phyloP scores from a whole-genome alignment of 2,329 filamentous ascomycete genomes.

The Ambrosiella xylebori region DNA sequence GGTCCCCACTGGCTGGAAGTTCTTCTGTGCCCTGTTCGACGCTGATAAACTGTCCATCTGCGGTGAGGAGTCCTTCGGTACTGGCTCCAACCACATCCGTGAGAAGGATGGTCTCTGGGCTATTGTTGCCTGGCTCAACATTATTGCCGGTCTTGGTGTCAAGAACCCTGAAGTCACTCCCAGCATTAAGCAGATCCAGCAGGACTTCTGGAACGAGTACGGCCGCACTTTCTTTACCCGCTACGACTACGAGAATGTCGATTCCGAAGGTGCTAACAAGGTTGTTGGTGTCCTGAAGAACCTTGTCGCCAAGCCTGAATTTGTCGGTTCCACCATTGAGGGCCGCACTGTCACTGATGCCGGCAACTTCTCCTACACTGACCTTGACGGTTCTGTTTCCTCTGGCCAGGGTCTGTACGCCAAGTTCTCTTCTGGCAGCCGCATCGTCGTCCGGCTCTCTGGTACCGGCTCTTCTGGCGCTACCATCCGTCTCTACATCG shows the following conservation, averaged over 20 bases:
- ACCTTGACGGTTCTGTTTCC: slow-evolving; percentile 90
- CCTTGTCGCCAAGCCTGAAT: slow-evolving; percentile 55
- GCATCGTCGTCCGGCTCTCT: slow-evolving; percentile 86
- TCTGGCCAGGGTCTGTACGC: slow-evolving; percentile 93
- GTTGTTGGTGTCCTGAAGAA: slow-evolving; percentile 67
- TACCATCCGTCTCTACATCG: slow-evolving; percentile 91
- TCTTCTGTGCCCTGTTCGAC: slow-evolving; percentile 93
- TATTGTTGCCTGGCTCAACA: slow-evolving; percentile 94
- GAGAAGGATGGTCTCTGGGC: slow-evolving; percentile 99
- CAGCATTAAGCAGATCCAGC: slow-evolving; percentile 89
- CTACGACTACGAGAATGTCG: slow-evolving; percentile 94
- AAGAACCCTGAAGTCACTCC: slow-evolving; percentile 63
- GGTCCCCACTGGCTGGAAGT: slow-evolving; percentile 97
- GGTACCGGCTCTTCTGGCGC: slow-evolving; percentile 90
- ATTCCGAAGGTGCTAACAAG: slow-evolving; percentile 79
- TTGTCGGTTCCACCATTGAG: slow-evolving; percentile 66
- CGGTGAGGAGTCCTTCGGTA: slow-evolving; percentile 95
- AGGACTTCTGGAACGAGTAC: slow-evolving; percentile 92
- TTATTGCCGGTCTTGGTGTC: slow-evolving; percentile 84
- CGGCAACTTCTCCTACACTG: slow-evolving; percentile 95
- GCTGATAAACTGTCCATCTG: slow-evolving; percentile 94
- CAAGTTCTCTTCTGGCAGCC: slow-evolving; percentile 84
- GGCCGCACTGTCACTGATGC: slow-evolving; percentile 74
- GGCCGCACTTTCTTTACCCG: slow-evolving; percentile 98
- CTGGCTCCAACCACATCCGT: slow-evolving; percentile 94